Evolutionary conservation across 2,329 filamentous ascomycete species (phyloP).

Genomic region (Plenodomus lindquistii): DNA sequence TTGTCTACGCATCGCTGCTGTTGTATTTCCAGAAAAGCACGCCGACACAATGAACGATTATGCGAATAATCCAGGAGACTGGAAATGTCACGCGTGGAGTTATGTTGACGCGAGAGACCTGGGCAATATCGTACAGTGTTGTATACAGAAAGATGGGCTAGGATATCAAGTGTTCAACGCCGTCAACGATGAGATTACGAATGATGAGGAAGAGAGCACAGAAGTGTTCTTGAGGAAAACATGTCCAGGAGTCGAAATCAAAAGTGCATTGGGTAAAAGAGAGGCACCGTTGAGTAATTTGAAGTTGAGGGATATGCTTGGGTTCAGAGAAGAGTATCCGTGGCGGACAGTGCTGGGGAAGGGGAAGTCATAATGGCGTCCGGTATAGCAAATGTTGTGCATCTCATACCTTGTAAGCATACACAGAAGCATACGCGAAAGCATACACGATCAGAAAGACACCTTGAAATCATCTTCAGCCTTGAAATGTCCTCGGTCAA

Average conservation of each 20-base stretch:
- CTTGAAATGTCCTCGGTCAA: not conserved
- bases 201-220: conserved; percentile 43
- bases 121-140: conserved; percentile 61
- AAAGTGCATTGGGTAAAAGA: conserved; percentile 56
- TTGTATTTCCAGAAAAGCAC: conserved; percentile 63
- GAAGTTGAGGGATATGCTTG: conserved; percentile 61
- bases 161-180: conserved; percentile 68
- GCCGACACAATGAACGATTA: conserved; percentile 54
- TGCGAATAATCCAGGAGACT: conserved; percentile 52
- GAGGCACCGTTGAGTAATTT: conserved; percentile 63
- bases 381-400: not conserved
- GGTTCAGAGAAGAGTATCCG: conserved; percentile 61
- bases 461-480: not conserved
- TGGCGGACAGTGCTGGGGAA: conserved; percentile 45
- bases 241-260: conserved; percentile 55
- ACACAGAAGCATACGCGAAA: no score
- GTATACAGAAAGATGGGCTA: conserved; percentile 57
- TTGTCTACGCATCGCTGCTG: conserved; percentile 61
- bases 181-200: conserved; percentile 63
- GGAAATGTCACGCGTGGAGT: conserved; percentile 62
- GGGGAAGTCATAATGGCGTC: not conserved
- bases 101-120: conserved; percentile 65
- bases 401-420: no score
- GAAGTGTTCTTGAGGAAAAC: conserved; percentile 54
- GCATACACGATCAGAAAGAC: not conserved